Conservation (phyloP, 1,284 basidiomycete species). For the Boletus subluridellus region DNA sequence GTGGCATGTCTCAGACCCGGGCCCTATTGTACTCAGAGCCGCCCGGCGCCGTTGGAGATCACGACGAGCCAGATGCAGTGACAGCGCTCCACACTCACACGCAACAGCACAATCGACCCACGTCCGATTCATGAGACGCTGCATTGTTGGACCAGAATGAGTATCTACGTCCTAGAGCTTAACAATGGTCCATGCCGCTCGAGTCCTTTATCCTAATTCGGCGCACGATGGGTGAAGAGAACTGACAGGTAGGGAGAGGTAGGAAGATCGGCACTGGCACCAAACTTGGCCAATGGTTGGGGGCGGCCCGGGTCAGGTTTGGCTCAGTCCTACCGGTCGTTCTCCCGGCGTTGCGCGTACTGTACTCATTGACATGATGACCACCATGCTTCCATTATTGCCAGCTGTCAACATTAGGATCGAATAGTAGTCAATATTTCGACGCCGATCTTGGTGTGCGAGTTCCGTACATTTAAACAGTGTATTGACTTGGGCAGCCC, state of each 20-base stretch:
- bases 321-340: too few species aligned
- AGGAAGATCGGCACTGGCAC: too few species aligned
- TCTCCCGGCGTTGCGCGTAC: too few species aligned
- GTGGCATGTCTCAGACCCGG: conserved; percentile 6
- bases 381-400: too few species aligned
- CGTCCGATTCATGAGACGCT: neutral
- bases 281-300: too few species aligned
- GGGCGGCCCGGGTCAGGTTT: neutral
- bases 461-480: too few species aligned
- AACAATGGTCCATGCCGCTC: neutral
- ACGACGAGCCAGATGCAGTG: neutral
- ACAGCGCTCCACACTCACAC: conserved; percentile 9
- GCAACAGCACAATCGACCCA: neutral
- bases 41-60: neutral
- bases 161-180: neutral
- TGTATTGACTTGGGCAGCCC: too few species aligned
- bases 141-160: conserved; percentile 16
- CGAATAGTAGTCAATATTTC: neutral
- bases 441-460: neutral
- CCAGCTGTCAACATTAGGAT: too few species aligned
- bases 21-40: conserved; percentile 2
- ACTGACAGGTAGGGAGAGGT: neutral
- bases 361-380: too few species aligned
- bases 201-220: neutral
- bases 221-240: conserved; percentile 1